Conservation (phyloP, 2,329 filamentous ascomycete species). For the Teratosphaeria epicoccoides region DNA sequence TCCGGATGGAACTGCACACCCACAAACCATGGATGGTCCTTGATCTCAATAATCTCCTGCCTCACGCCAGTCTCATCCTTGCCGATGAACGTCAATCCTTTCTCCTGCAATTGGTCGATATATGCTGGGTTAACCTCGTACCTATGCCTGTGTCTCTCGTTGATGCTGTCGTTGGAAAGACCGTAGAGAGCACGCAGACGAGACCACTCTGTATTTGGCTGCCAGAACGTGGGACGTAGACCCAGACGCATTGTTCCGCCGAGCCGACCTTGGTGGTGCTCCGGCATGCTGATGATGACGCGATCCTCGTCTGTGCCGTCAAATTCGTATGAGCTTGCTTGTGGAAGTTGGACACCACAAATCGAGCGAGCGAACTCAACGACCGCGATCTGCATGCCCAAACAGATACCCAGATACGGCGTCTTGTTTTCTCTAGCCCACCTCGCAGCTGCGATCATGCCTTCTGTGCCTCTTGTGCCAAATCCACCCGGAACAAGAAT, state of each 20-base stretch:
- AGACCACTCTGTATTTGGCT: slow-evolving; percentile 65
- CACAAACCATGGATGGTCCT: slow-evolving; percentile 75
- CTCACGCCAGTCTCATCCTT: slow-evolving; percentile 68
- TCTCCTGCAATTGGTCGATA: slow-evolving; percentile 55
- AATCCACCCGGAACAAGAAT: slow-evolving; percentile 69
- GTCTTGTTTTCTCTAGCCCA: slow-evolving; percentile 75
- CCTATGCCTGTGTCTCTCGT: slow-evolving; percentile 74
- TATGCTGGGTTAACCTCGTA: slow-evolving; percentile 84
- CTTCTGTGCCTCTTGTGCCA: slow-evolving; percentile 69
- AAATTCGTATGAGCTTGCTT: slow-evolving; percentile 48
- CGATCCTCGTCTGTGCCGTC: slow-evolving; percentile 51
- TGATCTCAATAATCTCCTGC: slow-evolving; percentile 75
- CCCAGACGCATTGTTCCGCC: slow-evolving; percentile 85
- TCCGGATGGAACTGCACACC: slow-evolving; percentile 86
- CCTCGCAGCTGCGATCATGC: slow-evolving; percentile 79
- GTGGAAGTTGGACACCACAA: slow-evolving; percentile 46
- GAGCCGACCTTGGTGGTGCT: slow-evolving; percentile 63
- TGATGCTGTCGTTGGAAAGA: slow-evolving; percentile 30
- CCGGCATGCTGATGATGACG: slow-evolving; percentile 86
- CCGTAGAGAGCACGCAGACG: slow-evolving; percentile 68
- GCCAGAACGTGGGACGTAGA: slow-evolving; percentile 63
- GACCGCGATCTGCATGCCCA: slow-evolving; percentile 88
- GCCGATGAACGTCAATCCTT: slow-evolving; percentile 64
- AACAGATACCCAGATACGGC: slow-evolving; percentile 80
- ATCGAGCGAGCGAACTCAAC: slow-evolving; percentile 77